A percentile compares a stretch with the other conserved stretches of the same genome.
These are phyloP conservation scores for Candida michaelii DNA, from an alignment of 805 yeast genomes.

Conservation along the genomic window DNA sequence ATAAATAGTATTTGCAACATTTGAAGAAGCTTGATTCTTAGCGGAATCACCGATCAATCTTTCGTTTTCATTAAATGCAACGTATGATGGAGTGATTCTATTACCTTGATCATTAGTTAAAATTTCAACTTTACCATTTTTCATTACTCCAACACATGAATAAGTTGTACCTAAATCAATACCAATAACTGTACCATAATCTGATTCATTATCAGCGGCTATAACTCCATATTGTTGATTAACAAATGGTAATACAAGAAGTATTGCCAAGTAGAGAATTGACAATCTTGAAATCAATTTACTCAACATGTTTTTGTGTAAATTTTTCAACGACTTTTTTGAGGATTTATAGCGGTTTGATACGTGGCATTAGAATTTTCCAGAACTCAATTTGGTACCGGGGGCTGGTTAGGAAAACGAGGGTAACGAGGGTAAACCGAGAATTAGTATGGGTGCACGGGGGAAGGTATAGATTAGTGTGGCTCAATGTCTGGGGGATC, in stretches of 20 bases:
- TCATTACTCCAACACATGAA: conserved; percentile 94
- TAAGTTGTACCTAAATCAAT: conserved; percentile 87
- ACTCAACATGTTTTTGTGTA: conserved; percentile 4
- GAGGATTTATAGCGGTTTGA: conserved; percentile 1
- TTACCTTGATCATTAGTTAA: conserved; percentile 98
- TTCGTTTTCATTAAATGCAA: conserved; percentile 90
- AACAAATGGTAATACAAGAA: conserved; percentile 39
- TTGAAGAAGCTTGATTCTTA: conserved; percentile 94
- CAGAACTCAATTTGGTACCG: conserved; percentile 2
- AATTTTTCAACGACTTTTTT: conserved; percentile 1
- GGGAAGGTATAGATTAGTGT: no score
- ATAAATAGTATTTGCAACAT: conserved; percentile 87
- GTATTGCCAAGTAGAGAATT: conserved; percentile 10
- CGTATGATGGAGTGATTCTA: conserved; percentile 96
- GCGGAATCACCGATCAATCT: conserved; percentile 96
- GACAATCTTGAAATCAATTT: conserved; percentile 6
- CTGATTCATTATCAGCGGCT: conserved; percentile 24
- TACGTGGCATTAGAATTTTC: conserved; percentile 8
- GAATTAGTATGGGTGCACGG: background rate
- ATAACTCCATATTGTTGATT: conserved; percentile 15
- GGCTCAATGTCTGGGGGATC: no score
- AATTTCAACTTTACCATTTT: conserved; percentile 90
- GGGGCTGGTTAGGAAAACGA: no score
- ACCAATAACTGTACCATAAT: conserved; percentile 57
- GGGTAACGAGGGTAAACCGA: no score